A percentile compares a stretch with the other conserved stretches of the same genome.
These are phyloP conservation scores for Trypanosoma melophagium DNA, from an alignment of 208 protist species.

Conservation along the genomic window DNA sequence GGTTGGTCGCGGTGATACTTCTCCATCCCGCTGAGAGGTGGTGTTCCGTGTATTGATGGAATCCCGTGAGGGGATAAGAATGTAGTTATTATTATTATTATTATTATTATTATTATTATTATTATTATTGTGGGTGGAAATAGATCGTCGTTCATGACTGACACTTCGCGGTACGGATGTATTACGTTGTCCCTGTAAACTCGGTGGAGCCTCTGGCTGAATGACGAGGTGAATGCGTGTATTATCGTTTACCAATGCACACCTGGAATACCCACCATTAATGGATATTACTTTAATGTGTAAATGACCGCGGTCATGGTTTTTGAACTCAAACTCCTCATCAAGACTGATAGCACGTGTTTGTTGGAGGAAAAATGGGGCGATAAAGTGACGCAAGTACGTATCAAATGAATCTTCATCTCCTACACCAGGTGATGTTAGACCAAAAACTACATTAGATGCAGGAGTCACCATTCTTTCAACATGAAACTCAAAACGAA, in stretches of 20 bases:
- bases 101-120: neutral
- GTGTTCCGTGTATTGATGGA: neutral
- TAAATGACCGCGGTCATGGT: constrained; percentile 14
- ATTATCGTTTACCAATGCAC: constrained; percentile 13
- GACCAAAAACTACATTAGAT: constrained; percentile 6
- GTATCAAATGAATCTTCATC: constrained; percentile 23
- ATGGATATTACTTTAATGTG: constrained; percentile 15
- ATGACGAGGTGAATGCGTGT: constrained; percentile 16
- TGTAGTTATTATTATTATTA: neutral
- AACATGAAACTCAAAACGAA: constrained; percentile 6
- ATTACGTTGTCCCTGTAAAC: constrained; percentile 11
- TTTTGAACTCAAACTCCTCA: constrained; percentile 27
- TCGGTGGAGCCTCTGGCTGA: constrained; percentile 11
- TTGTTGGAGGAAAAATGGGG: constrained; percentile 24
- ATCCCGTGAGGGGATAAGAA: neutral
- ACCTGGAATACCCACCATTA: constrained; percentile 13
- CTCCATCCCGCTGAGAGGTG: neutral
- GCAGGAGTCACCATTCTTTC: constrained; percentile 4
- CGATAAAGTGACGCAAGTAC: constrained; percentile 25
- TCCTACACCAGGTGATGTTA: constrained; percentile 9
- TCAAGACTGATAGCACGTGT: constrained; percentile 19
- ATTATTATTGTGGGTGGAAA: neutral
- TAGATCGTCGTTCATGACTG: neutral
- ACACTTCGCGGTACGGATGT: neutral
- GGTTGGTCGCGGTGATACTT: neutral